Percentiles rank a stretch among this genome's conserved stretches.
phyloP scores from a whole-genome alignment of 2,329 filamentous ascomycete species.

The Cryphonectria japonica region DNA sequence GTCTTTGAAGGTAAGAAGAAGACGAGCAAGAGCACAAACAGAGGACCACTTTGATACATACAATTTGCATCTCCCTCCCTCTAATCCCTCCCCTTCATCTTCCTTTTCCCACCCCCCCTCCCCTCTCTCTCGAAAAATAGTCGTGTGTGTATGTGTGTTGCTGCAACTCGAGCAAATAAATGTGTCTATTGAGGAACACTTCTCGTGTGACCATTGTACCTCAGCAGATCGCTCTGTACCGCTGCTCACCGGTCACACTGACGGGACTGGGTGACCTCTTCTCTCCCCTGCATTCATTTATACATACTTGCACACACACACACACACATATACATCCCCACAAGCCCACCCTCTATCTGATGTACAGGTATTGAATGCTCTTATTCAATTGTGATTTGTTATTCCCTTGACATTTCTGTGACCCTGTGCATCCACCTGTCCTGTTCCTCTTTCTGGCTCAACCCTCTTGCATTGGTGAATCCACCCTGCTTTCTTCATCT shows the following conservation, averaged over 20 bases:
- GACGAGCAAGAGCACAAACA: neutral
- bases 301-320: neutral
- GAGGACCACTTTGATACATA: neutral
- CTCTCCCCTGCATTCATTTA: neutral
- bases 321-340: neutral
- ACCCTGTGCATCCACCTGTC: neutral
- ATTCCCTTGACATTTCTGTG: neutral
- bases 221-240: neutral
- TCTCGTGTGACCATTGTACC: neutral
- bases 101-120: neutral
- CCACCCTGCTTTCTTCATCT: neutral
- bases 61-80: neutral
- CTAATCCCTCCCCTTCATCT: neutral
- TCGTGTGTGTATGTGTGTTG: neutral
- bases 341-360: neutral
- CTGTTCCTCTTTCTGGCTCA: neutral
- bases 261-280: neutral
- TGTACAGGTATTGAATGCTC: neutral
- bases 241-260: neutral
- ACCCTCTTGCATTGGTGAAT: neutral
- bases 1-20: slow-evolving; percentile 60
- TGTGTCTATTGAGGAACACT: neutral
- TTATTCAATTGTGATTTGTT: neutral
- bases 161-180: neutral
- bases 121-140: neutral